Base-by-base conservation (phyloP, 2,329 filamentous ascomycete genomes). In the Beauveria sp. region DNA sequence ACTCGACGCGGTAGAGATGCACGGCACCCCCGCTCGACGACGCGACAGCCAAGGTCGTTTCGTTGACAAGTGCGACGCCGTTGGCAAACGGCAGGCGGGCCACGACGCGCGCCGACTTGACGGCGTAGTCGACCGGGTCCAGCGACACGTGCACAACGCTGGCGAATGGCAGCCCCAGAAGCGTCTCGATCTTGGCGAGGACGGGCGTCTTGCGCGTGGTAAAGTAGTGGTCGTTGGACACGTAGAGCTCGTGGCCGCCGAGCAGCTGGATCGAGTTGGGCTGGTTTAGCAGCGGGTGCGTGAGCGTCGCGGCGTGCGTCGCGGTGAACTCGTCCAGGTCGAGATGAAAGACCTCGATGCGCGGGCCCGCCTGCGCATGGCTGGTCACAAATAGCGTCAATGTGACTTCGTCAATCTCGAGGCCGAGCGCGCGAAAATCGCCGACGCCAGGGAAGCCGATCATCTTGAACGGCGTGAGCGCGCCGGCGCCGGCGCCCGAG, bases 161-260 rank as follows among this genome's bases (percentile, higher is more conserved):
- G 0, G 71, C 75, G 1, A 70, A 62, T 0, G 76, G 70, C 1
- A 71, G 60, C 1, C 66, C 67, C 1, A 74, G 62, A 10, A 73
- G 73, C 0, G 72, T 75, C 65, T 79, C 77, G 0, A 74, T 1
- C 1, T 61, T 58, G 9, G 70, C 65, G 0, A 78, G 64, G 1
- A 72, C 3, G 0, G 60, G 66, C 3, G 64, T 61, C 8, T 71
- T 58, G 2, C 63, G 63, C 12, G 66, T 62, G 1, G 70, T 65
- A 61, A 78, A 73, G 63, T 69, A 58, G 63, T 78, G 74, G 62
- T 75, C 72, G 51, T 78, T 79, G 3, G 75, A 77, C 22, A 79
- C 71, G 57, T 74, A 75, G 22, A 79, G 66, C 61, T 78, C 75
- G 3, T 71, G 66, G 8, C 62, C 64, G 60, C 68, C 72, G 34